Conservation (phyloP, 305 asterid genomes). For the Fraxinus albicans region DNA sequence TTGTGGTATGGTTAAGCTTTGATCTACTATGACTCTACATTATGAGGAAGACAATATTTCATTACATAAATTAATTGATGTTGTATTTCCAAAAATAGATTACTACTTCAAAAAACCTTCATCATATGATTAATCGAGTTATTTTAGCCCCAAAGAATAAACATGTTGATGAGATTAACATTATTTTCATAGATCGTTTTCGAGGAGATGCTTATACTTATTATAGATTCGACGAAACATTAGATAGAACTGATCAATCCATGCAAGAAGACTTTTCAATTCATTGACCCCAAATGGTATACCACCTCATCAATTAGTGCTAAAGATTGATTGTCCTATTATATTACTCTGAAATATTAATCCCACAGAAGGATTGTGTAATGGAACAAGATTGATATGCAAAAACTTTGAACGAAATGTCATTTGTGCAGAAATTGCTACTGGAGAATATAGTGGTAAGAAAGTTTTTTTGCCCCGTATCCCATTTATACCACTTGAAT, state of each 20-base stretch:
- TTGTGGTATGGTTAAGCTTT: too few relatives aligned
- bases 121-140: too few relatives aligned
- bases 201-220: background rate
- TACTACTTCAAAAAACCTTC: too few relatives aligned
- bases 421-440: background rate
- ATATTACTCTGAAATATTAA: background rate
- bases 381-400: conserved; percentile 13
- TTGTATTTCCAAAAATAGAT: too few relatives aligned
- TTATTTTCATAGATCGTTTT: background rate
- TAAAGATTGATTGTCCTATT: background rate
- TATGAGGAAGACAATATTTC: too few relatives aligned
- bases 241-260: background rate
- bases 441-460: background rate
- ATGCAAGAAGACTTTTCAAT: background rate
- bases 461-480: background rate
- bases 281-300: background rate
- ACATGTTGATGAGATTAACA: background rate
- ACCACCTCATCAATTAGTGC: background rate
- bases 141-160: background rate
- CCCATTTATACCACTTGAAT: background rate
- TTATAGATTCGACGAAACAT: background rate
- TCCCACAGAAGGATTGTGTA: conserved; percentile 13
- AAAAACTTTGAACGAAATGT: background rate
- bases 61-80: too few relatives aligned
- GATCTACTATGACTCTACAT: too few relatives aligned